Evolutionary conservation across 257 asterid genomes (phyloP).

Genomic region (Scutellaria barbata): DNA sequence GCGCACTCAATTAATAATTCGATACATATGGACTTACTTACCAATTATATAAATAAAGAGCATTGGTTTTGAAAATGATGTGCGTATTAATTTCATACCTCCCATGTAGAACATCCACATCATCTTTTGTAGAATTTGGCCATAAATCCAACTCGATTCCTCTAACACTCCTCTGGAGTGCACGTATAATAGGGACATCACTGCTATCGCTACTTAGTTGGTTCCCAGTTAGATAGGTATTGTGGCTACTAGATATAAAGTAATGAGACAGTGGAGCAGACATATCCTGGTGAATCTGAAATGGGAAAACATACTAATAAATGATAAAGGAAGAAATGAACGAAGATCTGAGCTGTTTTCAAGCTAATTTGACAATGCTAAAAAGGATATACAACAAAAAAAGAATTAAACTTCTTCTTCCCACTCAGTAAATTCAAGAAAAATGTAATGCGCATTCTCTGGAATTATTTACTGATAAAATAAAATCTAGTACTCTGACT

Average conservation of each 20-base stretch:
- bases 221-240: constrained; percentile 82
- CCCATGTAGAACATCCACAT: constrained; percentile 73
- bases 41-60: not conserved
- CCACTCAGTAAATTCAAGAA: too few species aligned
- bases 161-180: constrained; percentile 64
- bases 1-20: not conserved
- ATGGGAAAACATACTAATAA: constrained; percentile 19
- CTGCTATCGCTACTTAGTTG: constrained; percentile 79
- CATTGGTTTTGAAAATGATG: not conserved
- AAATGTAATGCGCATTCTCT: not conserved
- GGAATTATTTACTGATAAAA: not conserved
- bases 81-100: constrained; percentile 47
- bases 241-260: constrained; percentile 76
- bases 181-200: constrained; percentile 60
- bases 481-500: not conserved
- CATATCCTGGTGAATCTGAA: constrained; percentile 84
- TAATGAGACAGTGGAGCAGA: constrained; percentile 73
- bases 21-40: not conserved
- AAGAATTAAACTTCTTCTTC: too few species aligned
- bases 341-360: not conserved
- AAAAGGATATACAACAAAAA: too few species aligned
- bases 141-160: constrained; percentile 81
- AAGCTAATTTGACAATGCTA: too few species aligned
- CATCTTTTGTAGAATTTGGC: constrained; percentile 73
- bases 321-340: not conserved